These are phyloP conservation scores for Hyaloscypha bicolor DNA, from an alignment of 495 filamentous ascomycete species.

Conservation along the genomic window DNA sequence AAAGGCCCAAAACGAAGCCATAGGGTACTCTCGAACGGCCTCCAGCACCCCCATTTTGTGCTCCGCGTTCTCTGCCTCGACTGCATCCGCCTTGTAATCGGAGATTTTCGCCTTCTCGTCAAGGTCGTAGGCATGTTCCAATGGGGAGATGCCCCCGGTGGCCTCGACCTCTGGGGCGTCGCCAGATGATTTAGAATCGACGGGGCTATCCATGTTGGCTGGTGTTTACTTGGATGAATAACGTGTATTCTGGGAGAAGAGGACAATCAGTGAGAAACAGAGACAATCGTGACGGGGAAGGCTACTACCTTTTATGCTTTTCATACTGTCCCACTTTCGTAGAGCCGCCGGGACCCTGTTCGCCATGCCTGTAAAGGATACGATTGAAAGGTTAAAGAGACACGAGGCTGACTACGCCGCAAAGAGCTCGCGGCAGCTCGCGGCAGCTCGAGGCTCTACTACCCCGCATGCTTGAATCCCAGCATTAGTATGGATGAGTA, in stretches of 20 bases:
- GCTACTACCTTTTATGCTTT: slow-evolving; percentile 9
- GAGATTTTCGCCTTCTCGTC: slow-evolving; percentile 18
- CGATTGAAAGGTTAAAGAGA: too few species aligned
- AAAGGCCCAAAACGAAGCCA: slow-evolving; percentile 53
- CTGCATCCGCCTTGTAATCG: slow-evolving; percentile 20
- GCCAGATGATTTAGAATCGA: slow-evolving; percentile 5
- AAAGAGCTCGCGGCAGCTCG: background rate
- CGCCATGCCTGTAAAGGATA: too few species aligned
- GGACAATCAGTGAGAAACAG: slow-evolving; percentile 8
- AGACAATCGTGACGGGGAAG: slow-evolving; percentile 9
- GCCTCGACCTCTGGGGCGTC: slow-evolving; percentile 21
- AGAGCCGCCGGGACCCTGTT: background rate
- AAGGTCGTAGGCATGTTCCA: slow-evolving; percentile 19
- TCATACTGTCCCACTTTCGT: slow-evolving; percentile 3
- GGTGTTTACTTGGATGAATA: slow-evolving; percentile 12
- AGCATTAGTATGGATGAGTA: background rate
- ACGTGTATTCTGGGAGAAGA: slow-evolving; percentile 3
- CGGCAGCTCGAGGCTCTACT: background rate
- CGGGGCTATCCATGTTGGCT: slow-evolving; percentile 18
- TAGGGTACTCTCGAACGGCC: slow-evolving; percentile 49
- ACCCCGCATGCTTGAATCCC: background rate
- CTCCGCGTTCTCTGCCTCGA: slow-evolving; percentile 27
- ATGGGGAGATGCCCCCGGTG: background rate
- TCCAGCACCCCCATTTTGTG: slow-evolving; percentile 51
- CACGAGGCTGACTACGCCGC: background rate